A percentile compares a stretch with the other conserved stretches of the same genome.
phyloP scores from a whole-genome alignment of 1,139 yeast genomes.

The Blastobotrys ciferrii region DNA sequence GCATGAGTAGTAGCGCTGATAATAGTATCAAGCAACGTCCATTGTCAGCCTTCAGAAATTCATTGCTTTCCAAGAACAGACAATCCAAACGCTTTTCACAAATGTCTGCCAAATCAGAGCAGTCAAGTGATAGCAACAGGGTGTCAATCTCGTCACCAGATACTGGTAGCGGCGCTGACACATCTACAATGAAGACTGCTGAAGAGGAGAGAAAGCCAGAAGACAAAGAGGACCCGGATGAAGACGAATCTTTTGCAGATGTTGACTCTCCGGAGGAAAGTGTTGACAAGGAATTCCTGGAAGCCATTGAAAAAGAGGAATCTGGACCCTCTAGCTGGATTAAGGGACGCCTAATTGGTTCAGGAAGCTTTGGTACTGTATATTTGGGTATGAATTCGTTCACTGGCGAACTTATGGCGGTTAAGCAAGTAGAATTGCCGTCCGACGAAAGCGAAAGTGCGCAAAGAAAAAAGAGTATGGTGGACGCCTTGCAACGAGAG shows the following conservation, averaged over 20 bases:
- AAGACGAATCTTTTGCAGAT: background rate
- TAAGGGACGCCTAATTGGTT: conserved; percentile 88
- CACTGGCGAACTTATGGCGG: conserved; percentile 96
- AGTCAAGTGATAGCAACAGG: background rate
- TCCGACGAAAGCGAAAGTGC: conserved; percentile 37
- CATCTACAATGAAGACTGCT: background rate
- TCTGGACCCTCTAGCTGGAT: conserved; percentile 80
- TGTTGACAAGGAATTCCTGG: conserved; percentile 8
- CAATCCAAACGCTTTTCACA: conserved; percentile 4
- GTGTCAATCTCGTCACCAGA: background rate
- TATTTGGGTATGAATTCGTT: conserved; percentile 87
- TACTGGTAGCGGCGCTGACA: background rate
- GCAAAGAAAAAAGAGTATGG: conserved; percentile 58
- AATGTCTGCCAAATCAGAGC: background rate
- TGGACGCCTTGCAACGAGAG: conserved; percentile 83
- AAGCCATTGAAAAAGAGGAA: conserved; percentile 33
- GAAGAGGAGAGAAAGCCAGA: background rate
- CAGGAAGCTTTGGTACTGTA: conserved; percentile 94
- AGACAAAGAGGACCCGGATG: background rate
- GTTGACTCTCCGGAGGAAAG: background rate
- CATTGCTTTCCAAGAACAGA: background rate
- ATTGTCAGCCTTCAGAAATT: background rate
- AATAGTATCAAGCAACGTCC: background rate
- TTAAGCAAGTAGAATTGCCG: conserved; percentile 82
- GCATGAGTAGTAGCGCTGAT: background rate